These are phyloP conservation scores for Lumnitzera littorea DNA, from an alignment of 345 rosid species.

Conservation along the genomic window DNA sequence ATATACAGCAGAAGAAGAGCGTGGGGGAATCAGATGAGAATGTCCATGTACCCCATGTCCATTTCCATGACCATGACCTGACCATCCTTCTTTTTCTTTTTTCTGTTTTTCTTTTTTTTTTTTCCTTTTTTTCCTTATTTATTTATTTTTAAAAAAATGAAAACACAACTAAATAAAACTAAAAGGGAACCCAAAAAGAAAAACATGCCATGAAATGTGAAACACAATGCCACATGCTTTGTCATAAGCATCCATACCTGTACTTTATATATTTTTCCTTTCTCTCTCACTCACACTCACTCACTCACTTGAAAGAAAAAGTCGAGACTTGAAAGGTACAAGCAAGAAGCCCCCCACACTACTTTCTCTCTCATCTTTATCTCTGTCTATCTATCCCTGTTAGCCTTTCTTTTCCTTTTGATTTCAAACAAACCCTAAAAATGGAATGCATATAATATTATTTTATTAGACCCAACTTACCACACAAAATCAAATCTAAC, in stretches of 20 bases:
- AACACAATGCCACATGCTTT: slow-evolving; percentile 39
- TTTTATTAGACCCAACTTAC: background rate
- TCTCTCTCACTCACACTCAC: background rate
- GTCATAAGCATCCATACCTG: slow-evolving; percentile 18
- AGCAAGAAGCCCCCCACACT: slow-evolving; percentile 13
- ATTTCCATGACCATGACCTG: too few species aligned
- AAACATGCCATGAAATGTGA: slow-evolving; percentile 41
- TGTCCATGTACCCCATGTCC: too few species aligned
- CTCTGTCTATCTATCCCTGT: slow-evolving; percentile 17
- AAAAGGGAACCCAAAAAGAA: slow-evolving; percentile 12
- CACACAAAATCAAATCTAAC: slow-evolving; percentile 7
- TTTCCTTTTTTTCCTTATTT: too few species aligned
- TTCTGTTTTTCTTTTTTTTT: too few species aligned
- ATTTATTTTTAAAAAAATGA: background rate
- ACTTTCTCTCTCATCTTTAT: too few species aligned
- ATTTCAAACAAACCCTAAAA: slow-evolving; percentile 32
- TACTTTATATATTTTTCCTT: slow-evolving; percentile 8
- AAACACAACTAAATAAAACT: background rate
- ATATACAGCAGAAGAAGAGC: too few species aligned
- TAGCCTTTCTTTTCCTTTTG: slow-evolving; percentile 5
- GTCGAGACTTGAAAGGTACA: slow-evolving; percentile 25
- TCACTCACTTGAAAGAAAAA: background rate
- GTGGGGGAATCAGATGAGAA: too few species aligned
- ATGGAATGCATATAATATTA: slow-evolving; percentile 18
- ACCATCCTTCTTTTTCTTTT: too few species aligned